Base-by-base conservation (phyloP, 306 rosid species). In the Lupinus albus region DNA sequence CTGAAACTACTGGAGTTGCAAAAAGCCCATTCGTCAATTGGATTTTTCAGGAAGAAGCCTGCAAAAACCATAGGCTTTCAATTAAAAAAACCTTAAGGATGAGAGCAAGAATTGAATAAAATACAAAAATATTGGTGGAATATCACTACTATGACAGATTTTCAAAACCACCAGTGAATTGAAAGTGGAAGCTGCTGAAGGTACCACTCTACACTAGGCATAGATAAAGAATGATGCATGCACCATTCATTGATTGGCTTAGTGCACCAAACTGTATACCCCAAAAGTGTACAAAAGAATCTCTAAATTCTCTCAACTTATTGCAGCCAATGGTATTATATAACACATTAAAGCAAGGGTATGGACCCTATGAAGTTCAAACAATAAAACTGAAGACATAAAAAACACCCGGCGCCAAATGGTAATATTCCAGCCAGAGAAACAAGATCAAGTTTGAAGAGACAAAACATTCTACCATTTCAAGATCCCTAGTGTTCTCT, bases 401-500 rank as follows among this genome's bases (percentile, higher is more conserved):
- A 11, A 20, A 20, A 39, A 11, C 11, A 62, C 39, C 50, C 33
- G 5, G 39, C 8, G 9, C 39, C 67, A 9, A 61, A 39, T 7
- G 28, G 36, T 13, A 32, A 5, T 28, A 54, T 57, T 57, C 32
- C 44, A 32, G 45, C 20, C 20, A 7, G 20, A 13, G 21, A 13
- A 54, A 5, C 38, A 61, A 61, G 17, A 62, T 44, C 18, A 20
- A 63, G 6, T 6, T 7, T 39, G 2, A 45, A 8, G 14, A 63
- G 39, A 28, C 44, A 16, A 11, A 8, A 64, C 14, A 61, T 11
- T 18, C 67, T 41, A 20, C 48, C 3, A 25, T 41, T 61, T 6
- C 46, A 35, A 33, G 61, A 60, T 9, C 65, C 30, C 25, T 64
- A 7, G 14, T 28, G 14, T 64, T 47, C 16, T 46, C 45, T 28